Evolutionary conservation across 306 rosid species (phyloP).

Genomic region (Mimosa pudica): DNA sequence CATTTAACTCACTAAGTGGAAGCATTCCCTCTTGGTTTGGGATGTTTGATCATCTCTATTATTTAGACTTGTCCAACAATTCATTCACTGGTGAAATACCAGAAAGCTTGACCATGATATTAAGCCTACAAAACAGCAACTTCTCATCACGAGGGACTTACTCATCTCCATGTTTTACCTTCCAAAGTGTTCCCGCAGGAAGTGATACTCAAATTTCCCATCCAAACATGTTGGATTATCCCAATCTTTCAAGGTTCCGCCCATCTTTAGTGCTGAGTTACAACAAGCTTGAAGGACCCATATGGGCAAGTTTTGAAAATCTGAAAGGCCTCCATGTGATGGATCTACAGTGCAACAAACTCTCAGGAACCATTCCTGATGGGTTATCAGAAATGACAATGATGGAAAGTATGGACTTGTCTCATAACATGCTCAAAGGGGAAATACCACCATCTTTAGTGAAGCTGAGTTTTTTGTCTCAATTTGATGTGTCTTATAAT

Average conservation of each 20-base stretch:
- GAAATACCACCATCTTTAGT: constrained; percentile 31
- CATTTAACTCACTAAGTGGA: constrained; percentile 49
- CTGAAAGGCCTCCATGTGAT: constrained; percentile 37
- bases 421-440: constrained; percentile 35
- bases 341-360: constrained; percentile 30
- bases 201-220: not conserved
- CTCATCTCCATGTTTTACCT: not conserved
- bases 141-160: constrained; percentile 12
- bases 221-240: not conserved
- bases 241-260: constrained; percentile 28
- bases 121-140: constrained; percentile 20
- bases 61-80: constrained; percentile 49
- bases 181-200: not conserved
- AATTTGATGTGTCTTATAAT: constrained; percentile 40
- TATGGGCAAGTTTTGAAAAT: constrained; percentile 40
- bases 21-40: constrained; percentile 48
- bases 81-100: constrained; percentile 44
- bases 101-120: constrained; percentile 32
- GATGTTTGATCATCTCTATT: constrained; percentile 27
- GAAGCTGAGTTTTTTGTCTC: constrained; percentile 32
- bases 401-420: constrained; percentile 41
- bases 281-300: constrained; percentile 37
- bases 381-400: constrained; percentile 38
- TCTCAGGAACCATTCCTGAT: constrained; percentile 32
- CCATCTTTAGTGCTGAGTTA: constrained; percentile 35